These are phyloP conservation scores for Nicotiana obtusifolia DNA, from an alignment of 257 asterid species.

Conservation along the genomic window DNA sequence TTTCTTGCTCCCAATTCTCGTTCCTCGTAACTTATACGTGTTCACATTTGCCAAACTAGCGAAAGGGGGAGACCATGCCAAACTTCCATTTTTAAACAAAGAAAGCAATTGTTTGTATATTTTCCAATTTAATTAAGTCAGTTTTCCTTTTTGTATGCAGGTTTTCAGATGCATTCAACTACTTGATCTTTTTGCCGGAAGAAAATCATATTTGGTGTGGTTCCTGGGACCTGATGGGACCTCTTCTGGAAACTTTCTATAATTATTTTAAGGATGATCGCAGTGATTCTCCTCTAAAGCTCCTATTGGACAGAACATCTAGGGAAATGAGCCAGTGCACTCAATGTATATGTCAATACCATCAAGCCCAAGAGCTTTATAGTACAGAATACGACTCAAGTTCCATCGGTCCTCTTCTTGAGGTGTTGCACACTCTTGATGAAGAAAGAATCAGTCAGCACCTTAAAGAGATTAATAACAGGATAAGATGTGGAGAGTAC, in stretches of 20 bases:
- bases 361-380: constrained; percentile 85
- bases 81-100: no score
- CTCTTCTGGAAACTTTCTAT: constrained; percentile 85
- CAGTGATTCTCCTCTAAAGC: constrained; percentile 74
- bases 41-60: background rate
- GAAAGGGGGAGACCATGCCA: no score
- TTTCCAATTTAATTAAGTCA: background rate
- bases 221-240: constrained; percentile 88
- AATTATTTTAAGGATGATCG: constrained; percentile 66
- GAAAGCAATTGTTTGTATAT: no score
- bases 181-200: constrained; percentile 55
- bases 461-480: constrained; percentile 69
- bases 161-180: constrained; percentile 90
- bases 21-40: background rate
- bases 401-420: constrained; percentile 76
- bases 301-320: constrained; percentile 61
- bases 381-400: constrained; percentile 58
- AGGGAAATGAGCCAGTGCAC: constrained; percentile 71
- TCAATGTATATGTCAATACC: constrained; percentile 81
- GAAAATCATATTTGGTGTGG: constrained; percentile 84
- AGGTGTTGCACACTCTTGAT: constrained; percentile 66
- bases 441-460: constrained; percentile 75
- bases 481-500: constrained; percentile 48
- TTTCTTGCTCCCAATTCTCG: background rate
- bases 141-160: constrained; percentile 30